Evolutionary conservation across 164 flowering plant species (phyloP).

Genomic region (Vitis cinerea): DNA sequence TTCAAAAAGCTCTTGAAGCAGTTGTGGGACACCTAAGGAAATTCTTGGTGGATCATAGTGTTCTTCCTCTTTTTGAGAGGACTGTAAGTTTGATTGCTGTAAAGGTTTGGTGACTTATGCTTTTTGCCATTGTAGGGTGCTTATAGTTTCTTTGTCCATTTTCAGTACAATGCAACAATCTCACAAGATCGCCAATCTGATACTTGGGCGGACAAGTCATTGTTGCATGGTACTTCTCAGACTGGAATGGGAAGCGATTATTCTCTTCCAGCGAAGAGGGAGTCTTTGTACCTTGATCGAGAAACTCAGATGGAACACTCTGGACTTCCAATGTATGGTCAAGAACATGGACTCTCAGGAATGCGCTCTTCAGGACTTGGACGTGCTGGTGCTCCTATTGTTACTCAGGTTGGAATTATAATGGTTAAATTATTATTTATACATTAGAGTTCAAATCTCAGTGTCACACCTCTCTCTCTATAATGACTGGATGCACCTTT

Average conservation of each 20-base stretch:
- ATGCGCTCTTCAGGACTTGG: constrained; percentile 52
- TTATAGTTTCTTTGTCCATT: constrained; percentile 6
- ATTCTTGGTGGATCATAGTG: constrained; percentile 88
- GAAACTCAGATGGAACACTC: constrained; percentile 61
- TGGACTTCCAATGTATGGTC: constrained; percentile 59
- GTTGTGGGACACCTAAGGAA: constrained; percentile 84
- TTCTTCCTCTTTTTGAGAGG: constrained; percentile 85
- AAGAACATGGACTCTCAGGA: constrained; percentile 58
- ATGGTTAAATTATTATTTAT: background rate
- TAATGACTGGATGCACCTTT: background rate
- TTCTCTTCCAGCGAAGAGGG: constrained; percentile 54
- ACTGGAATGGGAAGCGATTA: constrained; percentile 44
- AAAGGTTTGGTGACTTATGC: background rate
- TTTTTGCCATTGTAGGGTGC: background rate
- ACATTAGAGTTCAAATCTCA: background rate
- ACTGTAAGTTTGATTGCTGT: constrained; percentile 44
- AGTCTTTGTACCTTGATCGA: constrained; percentile 55
- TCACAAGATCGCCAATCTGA: constrained; percentile 60
- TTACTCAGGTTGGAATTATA: constrained; percentile 66
- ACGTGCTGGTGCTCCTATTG: constrained; percentile 65
- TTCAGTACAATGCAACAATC: constrained; percentile 49
- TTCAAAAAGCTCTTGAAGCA: constrained; percentile 78
- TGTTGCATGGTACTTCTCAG: constrained; percentile 40
- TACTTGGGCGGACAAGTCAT: constrained; percentile 49
- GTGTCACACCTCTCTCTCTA: background rate